Evolutionary conservation across 805 yeast genomes (phyloP).

Genomic region (Candida quercuum): DNA sequence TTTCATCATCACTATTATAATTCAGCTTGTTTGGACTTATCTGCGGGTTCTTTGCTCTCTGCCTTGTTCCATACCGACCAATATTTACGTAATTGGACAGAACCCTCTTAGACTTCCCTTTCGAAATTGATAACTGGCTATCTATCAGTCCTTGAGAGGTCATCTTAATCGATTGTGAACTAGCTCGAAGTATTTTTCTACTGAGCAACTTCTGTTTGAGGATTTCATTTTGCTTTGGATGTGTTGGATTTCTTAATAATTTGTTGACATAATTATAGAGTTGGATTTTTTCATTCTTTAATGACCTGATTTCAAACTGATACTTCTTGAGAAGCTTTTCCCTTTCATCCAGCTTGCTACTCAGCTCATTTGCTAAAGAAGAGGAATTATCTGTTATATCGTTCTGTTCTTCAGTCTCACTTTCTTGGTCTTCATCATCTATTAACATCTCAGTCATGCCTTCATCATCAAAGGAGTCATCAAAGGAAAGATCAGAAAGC

Average conservation of each 20-base stretch:
- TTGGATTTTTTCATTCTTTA: conserved; percentile 21
- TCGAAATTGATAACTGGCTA: too few species aligned
- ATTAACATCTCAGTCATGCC: background rate
- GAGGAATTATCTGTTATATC: background rate
- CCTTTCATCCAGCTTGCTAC: conserved; percentile 10
- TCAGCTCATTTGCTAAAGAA: conserved; percentile 7
- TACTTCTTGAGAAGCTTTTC: conserved; percentile 6
- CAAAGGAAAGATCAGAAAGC: background rate
- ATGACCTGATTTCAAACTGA: conserved; percentile 17
- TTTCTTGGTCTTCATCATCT: background rate
- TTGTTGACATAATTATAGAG: conserved; percentile 21
- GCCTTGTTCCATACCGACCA: background rate
- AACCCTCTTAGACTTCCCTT: conserved; percentile 1
- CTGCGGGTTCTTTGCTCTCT: background rate
- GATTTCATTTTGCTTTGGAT: conserved; percentile 16
- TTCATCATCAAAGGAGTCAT: conserved; percentile 2
- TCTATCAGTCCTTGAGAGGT: background rate
- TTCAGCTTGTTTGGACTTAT: background rate
- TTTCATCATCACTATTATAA: background rate
- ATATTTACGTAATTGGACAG: conserved; percentile 1
- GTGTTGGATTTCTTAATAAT: conserved; percentile 14
- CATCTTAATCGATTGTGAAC: conserved; percentile 2
- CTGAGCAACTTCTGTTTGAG: conserved; percentile 21
- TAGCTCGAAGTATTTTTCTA: conserved; percentile 21
- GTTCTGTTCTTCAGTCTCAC: background rate